Evolutionary conservation across 139 green algal species (phyloP).

Genomic region (Auxenochlorella pyrenoidosa): DNA sequence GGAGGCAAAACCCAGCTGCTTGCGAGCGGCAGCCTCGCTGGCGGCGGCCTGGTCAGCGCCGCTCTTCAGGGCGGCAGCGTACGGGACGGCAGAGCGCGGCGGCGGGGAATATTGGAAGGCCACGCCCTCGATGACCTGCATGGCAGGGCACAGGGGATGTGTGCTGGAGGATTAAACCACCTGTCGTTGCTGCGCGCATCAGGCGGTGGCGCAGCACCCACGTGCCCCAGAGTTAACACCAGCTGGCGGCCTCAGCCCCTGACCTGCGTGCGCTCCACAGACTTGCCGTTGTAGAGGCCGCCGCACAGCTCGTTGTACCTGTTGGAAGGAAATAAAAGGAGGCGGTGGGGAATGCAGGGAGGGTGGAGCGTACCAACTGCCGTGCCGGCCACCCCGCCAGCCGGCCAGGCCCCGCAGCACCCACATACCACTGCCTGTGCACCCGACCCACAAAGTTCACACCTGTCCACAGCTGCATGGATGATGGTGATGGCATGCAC

Average conservation of each 20-base stretch:
- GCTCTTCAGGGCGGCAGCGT: slow-evolving; percentile 77
- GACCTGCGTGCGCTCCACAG: slow-evolving; percentile 9
- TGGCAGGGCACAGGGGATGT: background rate
- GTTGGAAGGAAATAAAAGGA: background rate
- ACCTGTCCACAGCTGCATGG: slow-evolving; percentile 69
- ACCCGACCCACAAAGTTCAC: background rate
- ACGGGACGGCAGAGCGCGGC: slow-evolving; percentile 76
- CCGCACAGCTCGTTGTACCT: slow-evolving; percentile 92
- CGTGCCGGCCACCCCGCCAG: background rate
- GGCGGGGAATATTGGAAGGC: slow-evolving; percentile 93
- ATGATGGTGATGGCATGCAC: slow-evolving; percentile 75
- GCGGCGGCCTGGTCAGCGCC: background rate
- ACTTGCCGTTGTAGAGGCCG: background rate
- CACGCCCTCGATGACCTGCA: slow-evolving; percentile 70
- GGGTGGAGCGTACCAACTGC: background rate
- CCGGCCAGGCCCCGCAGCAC: background rate
- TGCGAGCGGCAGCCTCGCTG: background rate
- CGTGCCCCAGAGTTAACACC: background rate
- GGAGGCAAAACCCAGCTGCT: background rate
- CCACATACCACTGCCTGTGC: no score
- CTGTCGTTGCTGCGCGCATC: background rate
- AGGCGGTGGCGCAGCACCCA: background rate
- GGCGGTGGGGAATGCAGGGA: background rate
- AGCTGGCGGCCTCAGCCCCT: background rate
- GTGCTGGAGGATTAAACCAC: background rate